phyloP scores from a whole-genome alignment of 1,139 yeast species.

The Wickerhamiella infanticola region DNA sequence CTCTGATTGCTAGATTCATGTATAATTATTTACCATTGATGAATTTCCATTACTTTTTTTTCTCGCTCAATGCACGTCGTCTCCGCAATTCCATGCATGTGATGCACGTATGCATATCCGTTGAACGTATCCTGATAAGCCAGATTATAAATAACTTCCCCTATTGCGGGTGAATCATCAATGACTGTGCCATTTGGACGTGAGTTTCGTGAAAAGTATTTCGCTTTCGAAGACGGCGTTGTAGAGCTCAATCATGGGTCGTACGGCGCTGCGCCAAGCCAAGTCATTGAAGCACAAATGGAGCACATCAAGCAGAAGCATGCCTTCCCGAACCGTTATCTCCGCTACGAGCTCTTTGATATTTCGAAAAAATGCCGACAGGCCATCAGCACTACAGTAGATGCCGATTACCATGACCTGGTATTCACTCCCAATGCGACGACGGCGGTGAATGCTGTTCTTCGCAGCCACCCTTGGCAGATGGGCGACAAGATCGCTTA shows the following conservation, averaged over 20 bases:
- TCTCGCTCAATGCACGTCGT: no score
- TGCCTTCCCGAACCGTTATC: conserved; percentile 31
- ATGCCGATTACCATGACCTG: conserved; percentile 31
- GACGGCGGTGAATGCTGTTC: conserved; percentile 41
- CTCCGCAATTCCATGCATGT: no score
- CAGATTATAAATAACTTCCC: no score
- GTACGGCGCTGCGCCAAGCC: conserved; percentile 10
- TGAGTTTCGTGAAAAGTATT: conserved; percentile 33
- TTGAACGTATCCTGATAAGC: no score
- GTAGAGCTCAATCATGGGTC: conserved; percentile 13
- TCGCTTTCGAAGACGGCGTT: conserved; percentile 15
- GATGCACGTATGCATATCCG: no score
- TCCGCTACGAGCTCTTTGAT: conserved; percentile 13
- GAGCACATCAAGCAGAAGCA: conserved; percentile 20
- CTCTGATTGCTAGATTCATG: background rate
- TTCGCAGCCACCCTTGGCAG: conserved; percentile 38
- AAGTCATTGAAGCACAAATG: conserved; percentile 10
- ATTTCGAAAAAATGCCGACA: conserved; percentile 17
- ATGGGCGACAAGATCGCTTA: conserved; percentile 41
- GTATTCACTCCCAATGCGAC: conserved; percentile 48
- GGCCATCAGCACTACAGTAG: conserved; percentile 27
- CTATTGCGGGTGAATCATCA: background rate
- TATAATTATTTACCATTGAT: no score
- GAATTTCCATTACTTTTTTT: no score
- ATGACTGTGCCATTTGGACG: conserved; percentile 32